phyloP scores from a whole-genome alignment of 202 grass and related monocot genomes.

The Hordeum pubiflorum region DNA sequence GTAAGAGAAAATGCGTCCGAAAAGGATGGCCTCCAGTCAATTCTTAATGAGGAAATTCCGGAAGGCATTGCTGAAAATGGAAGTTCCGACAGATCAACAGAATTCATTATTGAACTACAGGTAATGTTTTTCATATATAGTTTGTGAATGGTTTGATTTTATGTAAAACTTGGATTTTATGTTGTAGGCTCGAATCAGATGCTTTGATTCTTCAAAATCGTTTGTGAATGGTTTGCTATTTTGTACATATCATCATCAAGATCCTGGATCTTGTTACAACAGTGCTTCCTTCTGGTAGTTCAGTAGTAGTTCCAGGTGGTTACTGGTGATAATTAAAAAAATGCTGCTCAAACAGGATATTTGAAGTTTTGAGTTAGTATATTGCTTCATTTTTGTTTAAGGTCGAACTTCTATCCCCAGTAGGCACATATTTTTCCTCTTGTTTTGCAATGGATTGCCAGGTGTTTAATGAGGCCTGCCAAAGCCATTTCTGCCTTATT shows the following conservation, averaged over 20 bases:
- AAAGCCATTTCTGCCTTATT: neutral
- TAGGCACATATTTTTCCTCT: conserved; percentile 5
- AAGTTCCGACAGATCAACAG: conserved; percentile 41
- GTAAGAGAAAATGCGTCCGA: conserved; percentile 27
- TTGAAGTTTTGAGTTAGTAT: neutral
- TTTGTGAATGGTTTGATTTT: too few species aligned
- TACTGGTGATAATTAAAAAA: conserved; percentile 8
- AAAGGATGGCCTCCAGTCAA: conserved; percentile 21
- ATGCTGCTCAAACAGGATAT: neutral
- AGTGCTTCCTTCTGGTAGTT: conserved; percentile 1
- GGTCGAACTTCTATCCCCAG: neutral
- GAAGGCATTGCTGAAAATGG: conserved; percentile 24
- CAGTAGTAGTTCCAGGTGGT: conserved; percentile 2
- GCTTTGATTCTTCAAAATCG: neutral
- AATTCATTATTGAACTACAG: conserved; percentile 79
- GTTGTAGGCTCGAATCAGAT: neutral
- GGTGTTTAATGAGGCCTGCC: neutral
- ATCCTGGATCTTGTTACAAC: neutral
- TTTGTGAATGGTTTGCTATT: neutral
- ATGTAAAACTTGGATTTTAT: neutral
- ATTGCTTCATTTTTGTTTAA: conserved; percentile 13
- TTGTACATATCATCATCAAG: neutral
- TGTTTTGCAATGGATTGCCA: neutral
- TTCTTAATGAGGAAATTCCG: conserved; percentile 33
- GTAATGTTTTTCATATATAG: conserved; percentile 26